Evolutionary conservation across 495 filamentous ascomycete genomes (phyloP).

Genomic region (Trichoderma asperelloides): DNA sequence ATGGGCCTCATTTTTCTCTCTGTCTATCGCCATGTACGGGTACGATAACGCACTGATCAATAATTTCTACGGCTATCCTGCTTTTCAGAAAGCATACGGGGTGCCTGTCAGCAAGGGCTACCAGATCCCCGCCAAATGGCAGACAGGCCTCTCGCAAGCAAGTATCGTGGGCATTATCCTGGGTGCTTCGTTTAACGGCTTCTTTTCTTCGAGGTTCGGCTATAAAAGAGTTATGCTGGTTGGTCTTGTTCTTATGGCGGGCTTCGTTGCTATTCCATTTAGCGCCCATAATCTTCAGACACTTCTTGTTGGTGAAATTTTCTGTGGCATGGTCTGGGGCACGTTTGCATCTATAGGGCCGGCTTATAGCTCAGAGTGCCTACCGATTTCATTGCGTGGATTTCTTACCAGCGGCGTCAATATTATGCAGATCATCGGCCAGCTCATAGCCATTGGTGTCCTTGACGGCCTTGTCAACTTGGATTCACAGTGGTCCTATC

Average conservation of each 20-base stretch:
- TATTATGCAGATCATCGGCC: slow-evolving; percentile 62
- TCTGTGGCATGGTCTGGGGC: slow-evolving; percentile 62
- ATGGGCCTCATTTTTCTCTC: slow-evolving; percentile 39
- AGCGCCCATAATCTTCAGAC: slow-evolving; percentile 49
- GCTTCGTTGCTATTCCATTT: slow-evolving; percentile 44
- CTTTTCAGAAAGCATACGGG: slow-evolving; percentile 25
- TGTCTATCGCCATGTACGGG: slow-evolving; percentile 10
- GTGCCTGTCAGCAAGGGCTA: slow-evolving; percentile 28
- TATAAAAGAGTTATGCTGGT: slow-evolving; percentile 35
- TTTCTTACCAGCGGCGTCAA: slow-evolving; percentile 63
- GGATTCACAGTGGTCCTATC: slow-evolving; percentile 62
- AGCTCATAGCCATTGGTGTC: slow-evolving; percentile 55
- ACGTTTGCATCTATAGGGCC: slow-evolving; percentile 34
- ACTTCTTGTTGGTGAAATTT: slow-evolving; percentile 54
- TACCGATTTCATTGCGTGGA: slow-evolving; percentile 49
- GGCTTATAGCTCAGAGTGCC: slow-evolving; percentile 49
- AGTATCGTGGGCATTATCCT: slow-evolving; percentile 34
- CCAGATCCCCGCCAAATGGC: slow-evolving; percentile 44
- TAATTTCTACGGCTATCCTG: slow-evolving; percentile 23
- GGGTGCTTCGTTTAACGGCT: slow-evolving; percentile 38
- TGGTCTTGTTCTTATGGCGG: slow-evolving; percentile 33
- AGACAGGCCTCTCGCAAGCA: slow-evolving; percentile 27
- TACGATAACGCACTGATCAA: slow-evolving; percentile 24
- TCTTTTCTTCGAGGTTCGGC: slow-evolving; percentile 36
- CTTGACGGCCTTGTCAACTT: slow-evolving; percentile 40